Evolutionary conservation across 2,329 filamentous ascomycete species (phyloP), one percentile per base, ranked within the genome.

Genomic region (Beauveria pseudobassiana): DNA sequence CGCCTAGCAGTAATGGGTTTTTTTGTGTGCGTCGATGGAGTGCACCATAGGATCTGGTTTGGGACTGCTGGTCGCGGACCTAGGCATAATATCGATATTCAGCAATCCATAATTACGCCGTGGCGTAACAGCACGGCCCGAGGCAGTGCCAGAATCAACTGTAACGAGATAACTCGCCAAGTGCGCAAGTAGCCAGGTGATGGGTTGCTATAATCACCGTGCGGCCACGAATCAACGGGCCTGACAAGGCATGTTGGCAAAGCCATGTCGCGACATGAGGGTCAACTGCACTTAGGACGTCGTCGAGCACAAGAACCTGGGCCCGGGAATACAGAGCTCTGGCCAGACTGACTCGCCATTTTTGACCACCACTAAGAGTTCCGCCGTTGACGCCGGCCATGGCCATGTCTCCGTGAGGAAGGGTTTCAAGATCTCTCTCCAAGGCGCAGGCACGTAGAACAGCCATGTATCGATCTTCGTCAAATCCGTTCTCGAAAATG

Each of bases 311-410:
- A 2, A 92, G 75, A 62, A 89, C 84, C 0, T 85, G 84, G 1
- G 87, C 87, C 10, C 87, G 78, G 2, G 87, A 90, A 70, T 91
- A 91, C 14, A 91, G 75, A 0, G 88, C 88, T 50, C 89, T 77
- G 1, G 88, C 89, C 65, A 92, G 86, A 0, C 87, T 88, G 45
- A 91, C 80, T 62, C 89, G 81, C 86, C 88, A 90, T 67, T 87
- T 83, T 70, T 92, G 89, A 0, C 89, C 89, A 63, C 89, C 89
- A 65, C 85, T 89, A 8, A 92, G 75, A 66, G 90, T 89, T 66
- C 91, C 88, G 9, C 89, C 89, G 65, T 90, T 90, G 1, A 87
- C 86, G 9, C 89, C 89, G 59, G 91, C 88, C 65, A 90, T 87
- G 0, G 89, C 91, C 30, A 81, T 71, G 65, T 91, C 87, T 4